Base-by-base conservation (phyloP, 1,139 yeast species). In the Spathaspora sp. region DNA sequence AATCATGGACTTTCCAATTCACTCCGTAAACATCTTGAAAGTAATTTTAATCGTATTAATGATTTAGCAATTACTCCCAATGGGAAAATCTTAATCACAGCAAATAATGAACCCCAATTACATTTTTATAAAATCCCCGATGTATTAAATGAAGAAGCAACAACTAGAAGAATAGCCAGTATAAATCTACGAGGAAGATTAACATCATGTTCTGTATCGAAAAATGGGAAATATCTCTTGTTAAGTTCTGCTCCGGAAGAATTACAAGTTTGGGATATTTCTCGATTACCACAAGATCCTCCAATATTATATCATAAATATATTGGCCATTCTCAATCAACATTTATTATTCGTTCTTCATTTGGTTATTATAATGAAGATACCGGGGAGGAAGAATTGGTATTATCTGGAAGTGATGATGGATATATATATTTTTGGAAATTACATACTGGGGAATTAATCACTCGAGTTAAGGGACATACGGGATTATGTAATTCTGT, bases 371-470 rank as follows among this genome's bases (percentile, higher is more conserved):
- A 69, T 43, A 63, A 62, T 43, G 59, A 62, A 25, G 58, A 56
- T 1, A 52, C 78, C 3, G 34, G 24, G 2, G 76, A 81, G 49
- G 95, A 86, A 56, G 84, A 84, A 52, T 69, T 89, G 43, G 80
- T 89, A 0, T 68, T 87, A 15, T 82, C 91, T 55, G 97, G 97
- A 1, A 83, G 95, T 41, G 95, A 87, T 57, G 95, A 89, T 59
- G 90, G 93, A 0, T 74, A 78, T 49, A 77, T 89, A 4, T 89
- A 84, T 63, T 70, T 90, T 6, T 90, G 97, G 96, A 89, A 88
- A 56, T 73, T 86, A 37, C 76, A 77, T 45, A 82, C 84, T 18
- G 93, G 95, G 4, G 83, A 85, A 49, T 72, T 89, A 25, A 68
- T 90, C 3, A 83, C 84, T 9, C 59, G 78, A 38, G 61, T 73